Base-by-base conservation (phyloP, 495 filamentous ascomycete genomes). In the Hypoxylon cercidicola region DNA sequence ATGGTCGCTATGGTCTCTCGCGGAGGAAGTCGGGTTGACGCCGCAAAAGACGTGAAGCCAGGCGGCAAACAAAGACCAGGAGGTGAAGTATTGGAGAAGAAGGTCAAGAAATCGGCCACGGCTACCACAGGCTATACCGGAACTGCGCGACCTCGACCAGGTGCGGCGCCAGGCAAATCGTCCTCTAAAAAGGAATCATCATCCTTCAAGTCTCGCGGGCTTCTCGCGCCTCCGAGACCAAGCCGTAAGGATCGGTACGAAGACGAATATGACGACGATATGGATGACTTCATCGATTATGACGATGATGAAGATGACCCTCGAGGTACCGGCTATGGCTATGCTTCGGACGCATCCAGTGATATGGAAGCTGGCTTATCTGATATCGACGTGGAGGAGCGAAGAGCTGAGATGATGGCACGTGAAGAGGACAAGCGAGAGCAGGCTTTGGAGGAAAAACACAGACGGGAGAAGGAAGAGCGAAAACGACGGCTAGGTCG, bases 281-380 rank as follows among this genome's bases (percentile, higher is more conserved):
- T 83, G 60, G 81, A 83, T 50, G 81, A 83, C 52, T 83, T 82
- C 57, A 82, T 83, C 60, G 81, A 79, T 16, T 82, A 85, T 52
- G 81, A 84, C 46, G 83, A 87, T 7, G 83, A 85, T 4, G 79
- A 80, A 28, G 77, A 78, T 13, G 80, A 79, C 19, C 74, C 73
- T 5, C 67, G 68, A 20, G 70, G 69, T 3, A 68, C 61, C 10
- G 64, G 73, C 16, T 80, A 82, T 41, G 70, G 73, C 9, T 79
- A 82, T 34, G 80, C 77, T 28, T 83, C 79, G 1, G 83, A 82
- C 28, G 76, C 46, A 7, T 82, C 79, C 15, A 85, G 83, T 4
- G 86, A 88, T 64, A 88, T 88, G 86, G 86, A 88, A 69, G 86
- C 86, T 4, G 85, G 84, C 1, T 51, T 84, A 10, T 79, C 80